Evolutionary conservation across 108 stramenopile species (phyloP).

Genomic region (Nitzschia inconspicua): DNA sequence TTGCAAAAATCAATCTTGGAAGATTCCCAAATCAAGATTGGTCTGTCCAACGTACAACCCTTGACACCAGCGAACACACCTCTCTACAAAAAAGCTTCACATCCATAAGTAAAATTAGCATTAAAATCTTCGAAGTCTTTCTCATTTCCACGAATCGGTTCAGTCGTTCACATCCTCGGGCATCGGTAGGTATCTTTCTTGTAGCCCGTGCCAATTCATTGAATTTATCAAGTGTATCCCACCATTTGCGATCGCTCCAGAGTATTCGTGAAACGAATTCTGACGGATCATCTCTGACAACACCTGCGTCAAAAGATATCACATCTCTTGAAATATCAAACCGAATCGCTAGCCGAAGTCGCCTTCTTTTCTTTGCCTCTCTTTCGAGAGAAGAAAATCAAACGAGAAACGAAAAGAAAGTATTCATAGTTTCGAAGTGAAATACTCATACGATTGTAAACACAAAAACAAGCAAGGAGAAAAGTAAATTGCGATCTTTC

Average conservation of each 20-base stretch:
- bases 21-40: too few relatives aligned
- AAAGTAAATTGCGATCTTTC: conserved; percentile 1
- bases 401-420: not conserved
- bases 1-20: too few relatives aligned
- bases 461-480: not conserved
- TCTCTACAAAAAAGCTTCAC: too few relatives aligned
- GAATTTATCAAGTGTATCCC: not conserved
- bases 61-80: too few relatives aligned
- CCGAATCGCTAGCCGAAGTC: too few relatives aligned
- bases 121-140: too few relatives aligned
- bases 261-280: conserved; percentile 8
- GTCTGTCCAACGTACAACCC: too few relatives aligned
- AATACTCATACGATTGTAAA: not conserved
- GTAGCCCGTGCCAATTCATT: not conserved
- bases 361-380: not conserved
- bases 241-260: conserved; percentile 11
- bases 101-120: too few relatives aligned
- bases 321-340: too few relatives aligned
- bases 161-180: not conserved
- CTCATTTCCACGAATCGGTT: conserved; percentile 2
- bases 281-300: too few relatives aligned
- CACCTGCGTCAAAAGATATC: too few relatives aligned
- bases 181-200: conserved; percentile 14
- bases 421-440: not conserved
- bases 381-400: not conserved